Evolutionary conservation across 2,329 filamentous ascomycete genomes (phyloP).

Genomic region (Clonostachys rhizophaga): DNA sequence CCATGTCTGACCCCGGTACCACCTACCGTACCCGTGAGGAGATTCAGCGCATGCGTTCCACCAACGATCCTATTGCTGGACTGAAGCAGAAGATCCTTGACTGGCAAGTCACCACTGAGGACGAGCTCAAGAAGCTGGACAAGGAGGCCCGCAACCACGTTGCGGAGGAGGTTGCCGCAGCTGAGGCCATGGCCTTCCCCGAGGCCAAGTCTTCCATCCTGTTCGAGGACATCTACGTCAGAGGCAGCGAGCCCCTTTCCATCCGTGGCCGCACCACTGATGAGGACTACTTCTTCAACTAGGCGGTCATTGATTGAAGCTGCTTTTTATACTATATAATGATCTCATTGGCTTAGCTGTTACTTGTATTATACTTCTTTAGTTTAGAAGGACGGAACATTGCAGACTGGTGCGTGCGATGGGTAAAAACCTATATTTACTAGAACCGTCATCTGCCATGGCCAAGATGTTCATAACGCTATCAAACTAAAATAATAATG

Average conservation of each 20-base stretch:
- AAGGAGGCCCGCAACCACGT: constrained; percentile 85
- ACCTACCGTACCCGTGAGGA: constrained; percentile 99
- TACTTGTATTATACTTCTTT: constrained; percentile 18
- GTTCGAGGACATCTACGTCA: constrained; percentile 95
- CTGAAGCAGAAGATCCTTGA: constrained; percentile 98
- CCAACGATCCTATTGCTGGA: constrained; percentile 96
- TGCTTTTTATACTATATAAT: constrained; percentile 13
- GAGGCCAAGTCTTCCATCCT: constrained; percentile 78
- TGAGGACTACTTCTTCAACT: constrained; percentile 89
- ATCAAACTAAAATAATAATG: no score
- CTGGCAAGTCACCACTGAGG: constrained; percentile 87
- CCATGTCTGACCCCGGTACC: constrained; percentile 98
- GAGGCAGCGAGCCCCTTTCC: constrained; percentile 81
- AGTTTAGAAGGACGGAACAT: constrained; percentile 3
- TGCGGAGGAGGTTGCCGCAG: constrained; percentile 83
- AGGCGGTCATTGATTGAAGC: constrained; percentile 12
- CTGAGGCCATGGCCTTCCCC: constrained; percentile 82
- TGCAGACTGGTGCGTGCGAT: not conserved
- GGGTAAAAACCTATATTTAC: no score
- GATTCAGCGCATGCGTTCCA: constrained; percentile 98
- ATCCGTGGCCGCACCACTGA: constrained; percentile 83
- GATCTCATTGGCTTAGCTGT: constrained; percentile 18
- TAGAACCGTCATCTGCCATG: no score
- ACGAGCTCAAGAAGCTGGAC: constrained; percentile 93
- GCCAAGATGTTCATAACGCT: no score